These are phyloP conservation scores for Fusarium verrucosum DNA, from an alignment of 2,329 filamentous ascomycete genomes.

Conservation along the genomic window DNA sequence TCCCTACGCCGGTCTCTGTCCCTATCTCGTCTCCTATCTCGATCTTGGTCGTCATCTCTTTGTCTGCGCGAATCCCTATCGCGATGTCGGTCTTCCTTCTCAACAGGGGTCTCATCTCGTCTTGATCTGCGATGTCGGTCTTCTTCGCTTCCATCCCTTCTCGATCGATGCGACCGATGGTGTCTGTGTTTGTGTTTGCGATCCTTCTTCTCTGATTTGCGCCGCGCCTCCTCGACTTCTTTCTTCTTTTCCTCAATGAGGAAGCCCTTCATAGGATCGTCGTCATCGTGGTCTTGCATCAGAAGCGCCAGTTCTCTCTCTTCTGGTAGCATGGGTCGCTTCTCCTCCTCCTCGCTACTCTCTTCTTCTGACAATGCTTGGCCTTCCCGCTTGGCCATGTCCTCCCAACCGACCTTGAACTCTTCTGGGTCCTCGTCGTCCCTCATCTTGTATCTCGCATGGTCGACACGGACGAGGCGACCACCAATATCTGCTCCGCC, in stretches of 20 bases:
- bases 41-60: constrained; percentile 44
- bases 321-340: constrained; percentile 76
- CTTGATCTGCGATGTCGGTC: constrained; percentile 48
- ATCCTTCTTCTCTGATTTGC: constrained; percentile 60
- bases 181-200: constrained; percentile 59
- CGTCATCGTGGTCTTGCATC: constrained; percentile 85
- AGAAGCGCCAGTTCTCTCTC: constrained; percentile 81
- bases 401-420: constrained; percentile 66
- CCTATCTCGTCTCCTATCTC: constrained; percentile 39
- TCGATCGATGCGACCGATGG: constrained; percentile 58
- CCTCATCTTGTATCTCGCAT: constrained; percentile 87
- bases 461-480: constrained; percentile 85
- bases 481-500: constrained; percentile 86
- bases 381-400: constrained; percentile 64
- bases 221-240: constrained; percentile 77
- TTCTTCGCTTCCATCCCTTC: constrained; percentile 46
- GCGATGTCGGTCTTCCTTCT: constrained; percentile 41
- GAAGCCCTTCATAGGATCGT: constrained; percentile 97
- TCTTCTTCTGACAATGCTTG: constrained; percentile 56
- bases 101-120: constrained; percentile 50
- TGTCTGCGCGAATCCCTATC: constrained; percentile 46
- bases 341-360: constrained; percentile 58
- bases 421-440: constrained; percentile 78
- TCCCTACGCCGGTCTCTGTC: constrained; percentile 34
- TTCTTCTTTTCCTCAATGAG: constrained; percentile 91